Evolutionary conservation across 2,329 filamentous ascomycete genomes (phyloP), one percentile per base, ranked within the genome.

Genomic region (Fusarium verticillioides): DNA sequence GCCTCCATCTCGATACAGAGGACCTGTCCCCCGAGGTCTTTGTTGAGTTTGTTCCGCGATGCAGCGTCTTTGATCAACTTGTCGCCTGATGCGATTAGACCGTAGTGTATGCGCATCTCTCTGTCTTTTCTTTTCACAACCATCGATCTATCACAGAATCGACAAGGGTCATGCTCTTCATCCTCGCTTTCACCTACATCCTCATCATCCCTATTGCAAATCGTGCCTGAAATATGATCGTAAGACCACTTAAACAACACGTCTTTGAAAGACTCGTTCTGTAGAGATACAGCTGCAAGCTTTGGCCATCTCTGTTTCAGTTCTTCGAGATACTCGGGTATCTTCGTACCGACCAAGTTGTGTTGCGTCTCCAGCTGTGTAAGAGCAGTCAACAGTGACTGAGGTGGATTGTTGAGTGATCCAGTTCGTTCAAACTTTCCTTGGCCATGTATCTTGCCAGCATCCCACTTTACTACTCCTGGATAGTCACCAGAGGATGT

Each of bases 231-330:
- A 13, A 26, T 4, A 44, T 44, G 43, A 9, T 44, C 16, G 18
- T 26, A 44, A 6, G 23, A 13, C 3, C 16, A 44, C 7, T 44
- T 44, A 1, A 44, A 44, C 4, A 26, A 9, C 0, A 44, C 4
- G 1, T 44, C 43, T 26, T 13, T 19, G 11, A 44, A 16, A 19
- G 43, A 44, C 2, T 19, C 11, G 11, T 12, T 9, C 3, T 23
- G 43, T 13, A 19, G 5, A 7, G 43, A 44, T 6, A 4, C 18
- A 13, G 43, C 5, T 0, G 43, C 43, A 44, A 44, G 43, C 23
- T 19, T 44, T 13, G 43, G 43, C 43, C 23, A 26, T 26, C 13
- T 44, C 16, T 44, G 23, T 19, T 26, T 26, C 16, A 44, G 18
- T 13, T 44, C 43, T 19, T 13, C 43, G 5, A 44, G 43, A 13